These are phyloP conservation scores for Xylaria telfairii DNA, from an alignment of 495 filamentous ascomycete species.

Conservation along the genomic window DNA sequence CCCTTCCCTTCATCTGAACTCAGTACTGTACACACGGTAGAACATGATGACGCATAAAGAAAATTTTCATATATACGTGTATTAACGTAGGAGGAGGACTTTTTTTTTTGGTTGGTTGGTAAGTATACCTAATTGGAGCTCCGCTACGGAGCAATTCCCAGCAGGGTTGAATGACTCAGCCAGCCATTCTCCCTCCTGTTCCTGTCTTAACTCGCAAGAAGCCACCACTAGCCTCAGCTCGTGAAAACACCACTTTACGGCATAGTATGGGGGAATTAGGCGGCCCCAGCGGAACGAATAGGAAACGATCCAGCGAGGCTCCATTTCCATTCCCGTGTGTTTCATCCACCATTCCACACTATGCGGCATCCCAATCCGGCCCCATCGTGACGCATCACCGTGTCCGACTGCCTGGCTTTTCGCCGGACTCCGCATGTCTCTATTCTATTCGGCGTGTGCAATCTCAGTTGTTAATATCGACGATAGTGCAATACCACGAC, in stretches of 20 bases:
- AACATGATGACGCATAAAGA: constrained; percentile 5
- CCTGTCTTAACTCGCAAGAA: neutral
- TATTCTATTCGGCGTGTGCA: constrained; percentile 1
- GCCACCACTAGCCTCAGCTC: constrained; percentile 10
- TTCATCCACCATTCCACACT: constrained; percentile 26
- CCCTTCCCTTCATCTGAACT: neutral
- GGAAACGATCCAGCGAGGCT: constrained; percentile 18
- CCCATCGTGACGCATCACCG: constrained; percentile 18
- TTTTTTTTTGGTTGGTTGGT: neutral
- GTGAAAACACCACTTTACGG: neutral
- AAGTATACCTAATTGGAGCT: constrained; percentile 6
- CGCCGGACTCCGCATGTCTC: constrained; percentile 6
- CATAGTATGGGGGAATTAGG: neutral
- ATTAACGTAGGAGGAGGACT: neutral
- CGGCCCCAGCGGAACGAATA: constrained; percentile 11
- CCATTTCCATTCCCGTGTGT: constrained; percentile 25
- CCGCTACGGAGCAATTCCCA: constrained; percentile 16
- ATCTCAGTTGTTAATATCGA: neutral
- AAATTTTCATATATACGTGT: constrained; percentile 2
- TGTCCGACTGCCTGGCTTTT: constrained; percentile 1
- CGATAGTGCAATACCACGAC: neutral
- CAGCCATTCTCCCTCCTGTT: neutral
- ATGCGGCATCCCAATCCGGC: constrained; percentile 11
- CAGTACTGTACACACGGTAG: constrained; percentile 6
- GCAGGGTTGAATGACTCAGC: constrained; percentile 22